These are phyloP conservation scores for Helicocarpus griseus DNA, from an alignment of 2,329 filamentous ascomycete genomes.

Conservation along the genomic window DNA sequence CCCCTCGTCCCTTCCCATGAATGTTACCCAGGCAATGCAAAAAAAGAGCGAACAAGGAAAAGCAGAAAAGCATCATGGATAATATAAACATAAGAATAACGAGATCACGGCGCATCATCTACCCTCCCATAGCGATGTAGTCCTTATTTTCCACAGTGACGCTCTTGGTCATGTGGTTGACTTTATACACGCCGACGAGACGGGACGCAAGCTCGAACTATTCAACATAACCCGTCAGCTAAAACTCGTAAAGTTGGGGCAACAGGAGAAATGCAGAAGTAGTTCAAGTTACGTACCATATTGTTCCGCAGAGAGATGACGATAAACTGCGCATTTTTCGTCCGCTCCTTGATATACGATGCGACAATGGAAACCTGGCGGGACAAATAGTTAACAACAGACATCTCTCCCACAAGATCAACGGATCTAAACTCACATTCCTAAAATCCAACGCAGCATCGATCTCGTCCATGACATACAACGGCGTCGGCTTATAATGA, in stretches of 20 bases:
- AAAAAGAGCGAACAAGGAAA: too few species aligned
- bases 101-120: not conserved
- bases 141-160: slow-evolving; percentile 80
- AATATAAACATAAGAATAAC: not conserved
- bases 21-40: not conserved
- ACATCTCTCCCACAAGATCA: not conserved
- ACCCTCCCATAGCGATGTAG: slow-evolving; percentile 45
- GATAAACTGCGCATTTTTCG: slow-evolving; percentile 98
- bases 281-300: slow-evolving; percentile 58
- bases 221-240: too few species aligned
- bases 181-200: slow-evolving; percentile 96
- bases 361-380: slow-evolving; percentile 86
- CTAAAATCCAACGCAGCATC: slow-evolving; percentile 95
- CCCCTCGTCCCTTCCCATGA: too few species aligned
- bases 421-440: slow-evolving; percentile 58
- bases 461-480: slow-evolving; percentile 99
- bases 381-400: not conserved
- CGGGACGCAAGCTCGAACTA: slow-evolving; percentile 93
- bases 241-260: not conserved
- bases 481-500: slow-evolving; percentile 92
- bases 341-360: slow-evolving; percentile 97
- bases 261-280: not conserved
- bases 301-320: slow-evolving; percentile 97
- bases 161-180: slow-evolving; percentile 96
- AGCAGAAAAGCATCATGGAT: not conserved